phyloP scores from a whole-genome alignment of 768 basidiomycete genomes.

The Inosperma sp. region DNA sequence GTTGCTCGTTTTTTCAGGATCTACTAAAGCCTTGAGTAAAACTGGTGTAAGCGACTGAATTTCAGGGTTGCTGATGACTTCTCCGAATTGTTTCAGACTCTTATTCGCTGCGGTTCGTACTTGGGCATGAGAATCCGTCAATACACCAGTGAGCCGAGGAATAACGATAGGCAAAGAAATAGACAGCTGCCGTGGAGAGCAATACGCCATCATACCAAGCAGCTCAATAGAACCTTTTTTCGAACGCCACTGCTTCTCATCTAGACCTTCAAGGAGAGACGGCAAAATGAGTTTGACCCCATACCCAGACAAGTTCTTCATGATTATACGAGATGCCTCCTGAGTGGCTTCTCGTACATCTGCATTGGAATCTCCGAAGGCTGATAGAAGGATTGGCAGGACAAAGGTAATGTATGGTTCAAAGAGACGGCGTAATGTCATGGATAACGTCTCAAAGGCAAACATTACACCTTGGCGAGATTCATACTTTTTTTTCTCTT shows the following conservation, averaged over 20 bases:
- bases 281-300: constrained; percentile 95
- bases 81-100: constrained; percentile 95
- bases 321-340: constrained; percentile 89
- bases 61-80: constrained; percentile 97
- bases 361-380: constrained; percentile 80
- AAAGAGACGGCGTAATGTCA: constrained; percentile 81
- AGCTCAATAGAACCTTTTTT: constrained; percentile 97
- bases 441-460: constrained; percentile 87
- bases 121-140: constrained; percentile 97
- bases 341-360: constrained; percentile 94
- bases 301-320: constrained; percentile 91
- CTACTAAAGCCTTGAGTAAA: constrained; percentile 91
- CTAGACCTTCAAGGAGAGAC: constrained; percentile 80
- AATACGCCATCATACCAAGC: constrained; percentile 98
- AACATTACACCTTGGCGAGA: constrained; percentile 93
- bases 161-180: constrained; percentile 94
- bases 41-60: constrained; percentile 86
- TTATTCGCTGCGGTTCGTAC: constrained; percentile 90
- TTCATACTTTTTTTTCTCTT: constrained; percentile 87
- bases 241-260: constrained; percentile 98
- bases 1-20: constrained; percentile 84
- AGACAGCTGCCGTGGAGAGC: constrained; percentile 91
- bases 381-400: constrained; percentile 74
- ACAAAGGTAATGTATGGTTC: constrained; percentile 88
- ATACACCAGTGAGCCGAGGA: constrained; percentile 87